These are phyloP conservation scores for Asterionellopsis glacialis DNA, from an alignment of 108 stramenopile genomes.

Conservation along the genomic window DNA sequence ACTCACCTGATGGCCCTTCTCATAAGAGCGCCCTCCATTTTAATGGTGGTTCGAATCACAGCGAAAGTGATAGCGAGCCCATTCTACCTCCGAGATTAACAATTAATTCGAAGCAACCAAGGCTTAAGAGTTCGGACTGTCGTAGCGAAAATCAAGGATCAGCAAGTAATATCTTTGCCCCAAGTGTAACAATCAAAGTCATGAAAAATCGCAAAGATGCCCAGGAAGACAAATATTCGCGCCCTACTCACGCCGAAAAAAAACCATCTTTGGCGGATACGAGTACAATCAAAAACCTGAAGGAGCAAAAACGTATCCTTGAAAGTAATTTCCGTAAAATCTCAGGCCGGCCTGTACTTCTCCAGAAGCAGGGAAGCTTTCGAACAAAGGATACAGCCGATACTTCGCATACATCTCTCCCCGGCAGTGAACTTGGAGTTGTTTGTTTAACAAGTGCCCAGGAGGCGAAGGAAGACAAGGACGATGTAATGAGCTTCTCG, in stretches of 20 bases:
- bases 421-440: not conserved
- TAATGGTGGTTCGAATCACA: not conserved
- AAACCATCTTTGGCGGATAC: too few relatives aligned
- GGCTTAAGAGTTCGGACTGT: too few relatives aligned
- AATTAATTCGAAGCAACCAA: not conserved
- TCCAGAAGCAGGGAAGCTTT: not conserved
- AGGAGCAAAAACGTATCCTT: not conserved
- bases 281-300: too few relatives aligned
- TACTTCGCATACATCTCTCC: too few relatives aligned
- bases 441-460: not conserved
- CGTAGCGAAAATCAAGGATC: too few relatives aligned
- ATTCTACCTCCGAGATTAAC: not conserved
- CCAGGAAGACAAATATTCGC: too few relatives aligned
- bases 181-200: too few relatives aligned
- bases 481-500: not conserved
- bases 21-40: too few relatives aligned
- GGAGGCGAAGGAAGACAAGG: not conserved
- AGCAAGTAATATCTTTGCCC: too few relatives aligned
- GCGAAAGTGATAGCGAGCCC: not conserved
- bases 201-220: too few relatives aligned
- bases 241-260: too few relatives aligned
- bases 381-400: too few relatives aligned
- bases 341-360: not conserved
- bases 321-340: not conserved
- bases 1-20: not conserved